phyloP scores from a whole-genome alignment of 140 eudicot genomes.

The Cichorium intybus region DNA sequence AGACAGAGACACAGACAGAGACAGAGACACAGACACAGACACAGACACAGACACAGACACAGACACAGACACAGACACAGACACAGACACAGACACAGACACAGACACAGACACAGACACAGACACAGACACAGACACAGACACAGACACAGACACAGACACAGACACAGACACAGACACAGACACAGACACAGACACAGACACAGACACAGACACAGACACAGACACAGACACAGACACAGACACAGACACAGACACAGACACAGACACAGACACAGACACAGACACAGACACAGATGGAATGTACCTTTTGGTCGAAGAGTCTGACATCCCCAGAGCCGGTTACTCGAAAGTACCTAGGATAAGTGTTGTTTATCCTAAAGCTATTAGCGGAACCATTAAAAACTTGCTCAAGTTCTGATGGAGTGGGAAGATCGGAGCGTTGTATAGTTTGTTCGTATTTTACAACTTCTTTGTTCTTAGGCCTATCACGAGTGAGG shows the following conservation, averaged over 20 bases:
- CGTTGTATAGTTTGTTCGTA: conserved; percentile 57
- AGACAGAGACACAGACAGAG: no score
- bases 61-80: conserved; percentile 10
- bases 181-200: no score
- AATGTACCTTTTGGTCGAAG: conserved; percentile 75
- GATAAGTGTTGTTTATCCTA: conserved; percentile 68
- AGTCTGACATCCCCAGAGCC: conserved; percentile 98
- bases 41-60: neutral
- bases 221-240: no score
- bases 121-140: neutral
- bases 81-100: neutral
- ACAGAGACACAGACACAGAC: no score
- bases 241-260: neutral
- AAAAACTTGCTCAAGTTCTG: conserved; percentile 64
- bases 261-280: conserved; percentile 5
- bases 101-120: neutral
- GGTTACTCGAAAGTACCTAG: conserved; percentile 84
- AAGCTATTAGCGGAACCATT: conserved; percentile 76
- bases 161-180: neutral
- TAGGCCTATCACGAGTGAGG: conserved; percentile 86
- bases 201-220: no score
- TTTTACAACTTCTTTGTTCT: conserved; percentile 87
- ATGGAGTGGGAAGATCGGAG: conserved; percentile 60
- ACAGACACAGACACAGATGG: neutral
- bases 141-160: neutral